Evolutionary conservation across 1,284 basidiomycete species (phyloP).

Genomic region (Moniliella sp.): DNA sequence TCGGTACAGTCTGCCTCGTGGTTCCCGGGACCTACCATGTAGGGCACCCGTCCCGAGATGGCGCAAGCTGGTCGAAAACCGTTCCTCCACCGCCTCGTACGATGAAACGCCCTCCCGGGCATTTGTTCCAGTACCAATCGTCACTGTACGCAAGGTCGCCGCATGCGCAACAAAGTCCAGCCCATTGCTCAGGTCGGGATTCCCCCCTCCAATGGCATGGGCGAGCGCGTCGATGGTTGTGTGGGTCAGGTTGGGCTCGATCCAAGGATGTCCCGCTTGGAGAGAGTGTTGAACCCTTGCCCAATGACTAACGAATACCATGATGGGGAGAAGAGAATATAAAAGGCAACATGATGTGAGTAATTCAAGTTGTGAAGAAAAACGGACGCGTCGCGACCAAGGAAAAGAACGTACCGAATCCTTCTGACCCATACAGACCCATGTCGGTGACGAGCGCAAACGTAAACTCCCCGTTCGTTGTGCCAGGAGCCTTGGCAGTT

Average conservation of each 20-base stretch:
- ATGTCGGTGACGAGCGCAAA: constrained; percentile 3
- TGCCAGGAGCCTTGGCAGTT: constrained; percentile 2
- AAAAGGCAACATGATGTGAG: too few species aligned
- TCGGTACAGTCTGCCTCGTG: constrained; percentile 13
- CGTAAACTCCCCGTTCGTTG: constrained; percentile 4
- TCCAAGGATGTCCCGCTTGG: constrained; percentile 2
- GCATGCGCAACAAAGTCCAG: constrained; percentile 4
- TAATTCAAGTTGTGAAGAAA: constrained; percentile 1
- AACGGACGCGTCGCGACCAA: too few species aligned
- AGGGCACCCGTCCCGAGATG: constrained; percentile 22
- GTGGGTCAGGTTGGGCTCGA: constrained; percentile 4
- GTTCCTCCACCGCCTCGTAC: constrained; percentile 30
- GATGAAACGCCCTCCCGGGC: constrained; percentile 12
- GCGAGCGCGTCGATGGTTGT: constrained; percentile 4
- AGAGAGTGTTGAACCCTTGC: constrained; percentile 1
- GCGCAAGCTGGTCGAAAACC: constrained; percentile 31
- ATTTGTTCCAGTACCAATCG: constrained; percentile 29
- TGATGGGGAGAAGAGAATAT: too few species aligned
- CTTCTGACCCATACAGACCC: constrained; percentile 1
- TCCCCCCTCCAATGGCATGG: too few species aligned
- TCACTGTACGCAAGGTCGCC: constrained; percentile 35
- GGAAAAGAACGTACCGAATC: too few species aligned
- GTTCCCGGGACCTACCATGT: constrained; percentile 13
- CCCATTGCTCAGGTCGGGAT: background rate
- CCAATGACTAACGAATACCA: too few species aligned